These are phyloP conservation scores for Telopea speciosissima DNA, from an alignment of 177 flowering plant species.

Conservation along the genomic window DNA sequence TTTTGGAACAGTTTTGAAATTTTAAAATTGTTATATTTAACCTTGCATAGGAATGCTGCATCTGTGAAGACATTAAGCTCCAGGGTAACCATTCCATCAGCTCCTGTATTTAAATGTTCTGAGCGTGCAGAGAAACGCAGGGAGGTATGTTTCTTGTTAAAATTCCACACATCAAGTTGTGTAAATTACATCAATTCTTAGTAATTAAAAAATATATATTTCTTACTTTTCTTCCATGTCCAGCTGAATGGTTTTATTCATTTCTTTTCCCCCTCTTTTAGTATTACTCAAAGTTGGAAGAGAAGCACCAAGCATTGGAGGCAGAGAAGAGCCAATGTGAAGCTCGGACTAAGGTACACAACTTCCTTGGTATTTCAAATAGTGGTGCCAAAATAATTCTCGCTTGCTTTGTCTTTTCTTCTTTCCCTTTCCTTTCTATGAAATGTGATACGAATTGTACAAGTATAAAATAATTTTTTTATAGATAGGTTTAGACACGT, in stretches of 20 bases:
- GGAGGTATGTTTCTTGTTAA: slow-evolving; percentile 46
- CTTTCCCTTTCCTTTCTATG: background rate
- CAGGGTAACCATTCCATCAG: slow-evolving; percentile 53
- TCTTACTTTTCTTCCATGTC: background rate
- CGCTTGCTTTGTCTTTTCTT: background rate
- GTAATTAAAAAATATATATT: too few relatives aligned
- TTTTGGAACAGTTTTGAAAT: background rate
- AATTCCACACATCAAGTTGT: background rate
- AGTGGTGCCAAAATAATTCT: background rate
- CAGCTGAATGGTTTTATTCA: background rate
- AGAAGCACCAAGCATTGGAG: slow-evolving; percentile 82
- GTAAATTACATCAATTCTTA: background rate
- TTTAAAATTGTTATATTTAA: slow-evolving; percentile 31
- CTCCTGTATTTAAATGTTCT: slow-evolving; percentile 59
- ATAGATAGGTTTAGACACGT: background rate
- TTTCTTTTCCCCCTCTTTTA: slow-evolving; percentile 17
- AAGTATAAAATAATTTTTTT: too few relatives aligned
- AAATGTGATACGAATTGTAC: background rate
- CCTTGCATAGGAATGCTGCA: slow-evolving; percentile 49
- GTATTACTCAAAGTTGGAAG: slow-evolving; percentile 83
- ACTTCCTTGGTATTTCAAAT: background rate
- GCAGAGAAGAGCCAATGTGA: slow-evolving; percentile 64
- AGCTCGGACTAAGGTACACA: slow-evolving; percentile 69
- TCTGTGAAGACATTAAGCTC: slow-evolving; percentile 51
- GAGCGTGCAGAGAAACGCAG: slow-evolving; percentile 79